Base-by-base conservation (phyloP, 129 eudicot genomes). In the Artemisia argyi region DNA sequence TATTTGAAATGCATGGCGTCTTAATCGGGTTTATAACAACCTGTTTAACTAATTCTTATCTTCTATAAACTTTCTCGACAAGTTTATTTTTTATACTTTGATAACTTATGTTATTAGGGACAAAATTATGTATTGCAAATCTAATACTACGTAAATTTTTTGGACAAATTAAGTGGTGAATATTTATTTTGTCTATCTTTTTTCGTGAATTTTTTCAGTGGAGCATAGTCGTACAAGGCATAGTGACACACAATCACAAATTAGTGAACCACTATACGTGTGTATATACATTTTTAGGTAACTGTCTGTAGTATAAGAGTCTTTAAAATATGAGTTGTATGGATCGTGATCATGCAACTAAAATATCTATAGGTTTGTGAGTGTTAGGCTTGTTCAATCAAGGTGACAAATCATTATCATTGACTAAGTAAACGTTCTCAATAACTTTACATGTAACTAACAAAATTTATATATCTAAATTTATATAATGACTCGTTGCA, bases 21-120 rank as follows among this genome's bases (percentile, higher is more conserved):
- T 73, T 73, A 28, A 30, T 73, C 47, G 70, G 71, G 78, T 73
- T 61, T 73, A 48, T 35, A 73, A 61, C 77, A 16, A 73, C 69
- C 61, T 15, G 57, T 20, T 49, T 73, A 73, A 73, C 62, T 26
- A 73, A 54, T 51, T 62, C 54, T 26, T 39, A 72, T 72, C 59
- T 46, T 22, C 50, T 50, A 62, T 26, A 46, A 22, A 46, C 47
- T 66, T 75, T 66, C 16, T 3, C 42, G 57, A 76, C 46, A 64
- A 39, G 72, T 47, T 66, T 35, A 60, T 57, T 30, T 47, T 17
- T 22, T 56, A 2, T 6, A 44, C 30, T 57, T 7, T 75, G 39
- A 65, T 54, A 65, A 39, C 15, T 4, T 39, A 54, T 6, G 22
- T 10, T 42, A 55, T 28, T 28, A 24, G 35, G 6, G 35, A 30